Evolutionary conservation across 176 grass and related monocot species (phyloP), one percentile per base, ranked within the genome.

Genomic region (Carex parvula): DNA sequence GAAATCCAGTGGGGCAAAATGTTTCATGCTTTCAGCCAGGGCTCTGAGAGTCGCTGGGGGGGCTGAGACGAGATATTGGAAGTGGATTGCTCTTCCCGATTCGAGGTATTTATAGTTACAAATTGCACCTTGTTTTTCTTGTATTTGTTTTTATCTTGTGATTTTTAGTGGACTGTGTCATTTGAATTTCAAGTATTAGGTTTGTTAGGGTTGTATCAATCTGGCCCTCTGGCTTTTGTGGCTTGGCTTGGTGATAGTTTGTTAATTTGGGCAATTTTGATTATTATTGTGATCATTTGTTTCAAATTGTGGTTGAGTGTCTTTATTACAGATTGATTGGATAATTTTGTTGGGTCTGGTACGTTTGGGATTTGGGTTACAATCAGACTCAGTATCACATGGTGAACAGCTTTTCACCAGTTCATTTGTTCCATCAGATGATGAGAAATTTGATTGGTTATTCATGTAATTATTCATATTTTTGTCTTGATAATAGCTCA

Each of bases 21-120:
- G 84, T 50, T 89, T 61, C 85, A 84, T 81, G 88, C 10, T 87
- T 75, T 84, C 88, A 1, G 85, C 88, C 0, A 83, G 75, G 65
- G 15, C 64, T 4, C 55, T 90, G 55, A 12, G 3, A 1, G 84
- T 90, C 50, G n/a, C 60, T 20, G 87, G 88, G 88, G 88, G 57
- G 20, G 20, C 35, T 39, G 54, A 76, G 4, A 7, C 57, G 0
- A 68, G 62, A 9, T 90, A 90, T 18, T 87, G 88, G 85, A 73
- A 9, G 1, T 90, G 88, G 88, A 56, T 67, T 35, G 21, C 56
- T 65, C 63, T 60, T 7, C 64, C 81, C 0, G 61, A 84, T 46
- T 90, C 85, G 3, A 87, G 88, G 88, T 87, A 52, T 66, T 29
- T 6, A 0, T 26, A 32, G 33, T 76, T 5, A 78, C 50, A 54